Base-by-base conservation (phyloP, 192 early-diverging fungal genomes). In the Backusella morwellensis region DNA sequence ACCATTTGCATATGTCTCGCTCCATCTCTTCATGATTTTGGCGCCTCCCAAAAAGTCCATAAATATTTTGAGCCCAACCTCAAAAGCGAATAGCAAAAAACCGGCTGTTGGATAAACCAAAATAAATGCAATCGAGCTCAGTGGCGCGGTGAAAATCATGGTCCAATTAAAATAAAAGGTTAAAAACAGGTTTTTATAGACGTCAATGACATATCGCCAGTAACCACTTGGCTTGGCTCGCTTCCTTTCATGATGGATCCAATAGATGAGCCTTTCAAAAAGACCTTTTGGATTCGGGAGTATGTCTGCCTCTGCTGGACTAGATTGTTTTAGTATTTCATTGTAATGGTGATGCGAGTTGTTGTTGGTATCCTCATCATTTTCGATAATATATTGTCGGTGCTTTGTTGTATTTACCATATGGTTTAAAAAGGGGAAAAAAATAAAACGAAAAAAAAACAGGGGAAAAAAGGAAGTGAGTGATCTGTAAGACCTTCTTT, bases 141-240 rank as follows among this genome's bases (percentile, higher is more conserved):
- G 7, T 23, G 84, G 84, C 32, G 42, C 38, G n/a, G 73, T 66
- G 54, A 82, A 63, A 9, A 76, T 19, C 76, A 83, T 80, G 12
- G 72, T 54, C 73, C 75, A 77, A 66, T 85, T 80, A 52, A 85
- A 85, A 6, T 84, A 75, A 36, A 83, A 77, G 4, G 84, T 78
- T 7, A 83, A 68, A 4, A 78, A 35, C 11, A 85, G 52, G 36
- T 75, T 82, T n/a, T 34, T 77, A 68, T 82, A 74, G 23, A 54
- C 54, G 8, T 23, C 52, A 35, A 74, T 15, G 4, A 74, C 52
- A 35, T 74, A 74, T 19, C 35, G 35, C n/a, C 47, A 54, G 36
- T 74, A 74, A 12, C 47, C 47, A 21, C 73, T 74, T 36, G 73
- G 73, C 54, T 56, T 56, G 8, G 54, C 7, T 23, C 54, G 54